Percentiles rank a stretch among this genome's conserved stretches.
Evolutionary conservation across 495 filamentous ascomycete genomes (phyloP).

Genomic region (Chaetomium fimeti): DNA sequence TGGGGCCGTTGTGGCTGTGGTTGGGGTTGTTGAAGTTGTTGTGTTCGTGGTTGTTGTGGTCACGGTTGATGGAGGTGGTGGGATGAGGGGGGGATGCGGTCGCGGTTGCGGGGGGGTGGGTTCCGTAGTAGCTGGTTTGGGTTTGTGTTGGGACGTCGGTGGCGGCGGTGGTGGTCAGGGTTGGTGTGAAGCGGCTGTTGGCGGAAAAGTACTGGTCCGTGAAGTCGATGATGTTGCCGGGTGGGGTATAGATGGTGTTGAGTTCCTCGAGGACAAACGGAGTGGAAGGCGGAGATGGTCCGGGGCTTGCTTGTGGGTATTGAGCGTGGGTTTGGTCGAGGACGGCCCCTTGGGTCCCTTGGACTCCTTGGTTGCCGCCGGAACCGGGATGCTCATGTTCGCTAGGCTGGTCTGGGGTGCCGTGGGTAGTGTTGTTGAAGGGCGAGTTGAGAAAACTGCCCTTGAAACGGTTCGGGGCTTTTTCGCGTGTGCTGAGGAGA

Average conservation of each 20-base stretch:
- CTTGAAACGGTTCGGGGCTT: neutral
- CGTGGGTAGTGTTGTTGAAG: neutral
- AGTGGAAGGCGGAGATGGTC: too few relatives aligned
- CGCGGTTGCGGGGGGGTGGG: neutral
- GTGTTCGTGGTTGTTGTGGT: neutral
- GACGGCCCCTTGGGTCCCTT: too few relatives aligned
- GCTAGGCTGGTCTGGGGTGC: neutral
- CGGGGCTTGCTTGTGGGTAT: too few relatives aligned
- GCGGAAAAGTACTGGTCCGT: too few relatives aligned
- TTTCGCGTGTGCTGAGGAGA: neutral
- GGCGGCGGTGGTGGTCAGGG: neutral
- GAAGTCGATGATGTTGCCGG: too few relatives aligned
- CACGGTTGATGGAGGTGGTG: neutral
- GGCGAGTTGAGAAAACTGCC: neutral
- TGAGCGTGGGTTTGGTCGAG: too few relatives aligned
- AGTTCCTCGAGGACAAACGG: too few relatives aligned
- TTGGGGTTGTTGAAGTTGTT: neutral
- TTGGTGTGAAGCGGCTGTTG: neutral
- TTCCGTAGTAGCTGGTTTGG: neutral
- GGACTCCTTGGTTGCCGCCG: too few relatives aligned
- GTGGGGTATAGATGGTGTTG: too few relatives aligned
- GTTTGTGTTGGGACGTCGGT: neutral
- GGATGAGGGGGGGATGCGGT: neutral
- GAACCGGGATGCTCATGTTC: neutral
- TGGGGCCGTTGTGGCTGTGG: neutral